Evolutionary conservation across 768 basidiomycete genomes (phyloP).

Genomic region (Pleurotus platypus): DNA sequence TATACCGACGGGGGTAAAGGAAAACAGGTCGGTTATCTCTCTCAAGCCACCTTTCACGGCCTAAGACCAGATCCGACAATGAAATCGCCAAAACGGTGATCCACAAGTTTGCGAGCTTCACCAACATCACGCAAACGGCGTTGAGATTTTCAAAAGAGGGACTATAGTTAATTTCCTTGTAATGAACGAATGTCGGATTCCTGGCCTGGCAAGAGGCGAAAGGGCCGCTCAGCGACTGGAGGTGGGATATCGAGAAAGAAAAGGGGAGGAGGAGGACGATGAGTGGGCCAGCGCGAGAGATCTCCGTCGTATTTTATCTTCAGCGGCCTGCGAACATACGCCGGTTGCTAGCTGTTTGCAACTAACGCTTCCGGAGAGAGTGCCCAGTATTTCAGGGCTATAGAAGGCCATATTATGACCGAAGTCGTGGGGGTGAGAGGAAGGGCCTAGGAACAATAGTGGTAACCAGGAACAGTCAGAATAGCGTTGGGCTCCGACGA

Average conservation of each 20-base stretch:
- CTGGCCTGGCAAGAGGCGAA: slow-evolving; percentile 10
- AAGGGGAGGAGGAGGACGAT: slow-evolving; percentile 1
- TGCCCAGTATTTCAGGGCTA: too few relatives aligned
- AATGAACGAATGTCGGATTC: slow-evolving; percentile 6
- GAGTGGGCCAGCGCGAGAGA: neutral
- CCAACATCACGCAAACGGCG: slow-evolving; percentile 17
- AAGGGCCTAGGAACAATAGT: too few relatives aligned
- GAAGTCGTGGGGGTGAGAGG: too few relatives aligned
- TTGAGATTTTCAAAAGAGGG: slow-evolving; percentile 8
- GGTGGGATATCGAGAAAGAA: neutral
- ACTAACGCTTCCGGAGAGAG: too few relatives aligned
- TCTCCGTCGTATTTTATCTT: neutral
- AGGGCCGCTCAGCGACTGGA: slow-evolving; percentile 9
- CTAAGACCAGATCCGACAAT: slow-evolving; percentile 21
- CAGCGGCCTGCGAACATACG: neutral
- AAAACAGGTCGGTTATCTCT: slow-evolving; percentile 40
- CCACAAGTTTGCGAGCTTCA: slow-evolving; percentile 13
- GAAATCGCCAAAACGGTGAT: slow-evolving; percentile 16
- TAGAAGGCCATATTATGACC: too few relatives aligned
- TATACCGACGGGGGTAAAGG: slow-evolving; percentile 51
- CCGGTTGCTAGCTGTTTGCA: neutral
- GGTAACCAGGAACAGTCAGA: too few relatives aligned
- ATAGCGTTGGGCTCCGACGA: too few relatives aligned
- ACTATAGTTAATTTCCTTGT: slow-evolving; percentile 11
- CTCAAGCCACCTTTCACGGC: slow-evolving; percentile 46